A percentile compares a stretch with the other conserved stretches of the same genome.
Conservation (phyloP, 176 grass and related monocot genomes). For the Elaeis guineensis region DNA sequence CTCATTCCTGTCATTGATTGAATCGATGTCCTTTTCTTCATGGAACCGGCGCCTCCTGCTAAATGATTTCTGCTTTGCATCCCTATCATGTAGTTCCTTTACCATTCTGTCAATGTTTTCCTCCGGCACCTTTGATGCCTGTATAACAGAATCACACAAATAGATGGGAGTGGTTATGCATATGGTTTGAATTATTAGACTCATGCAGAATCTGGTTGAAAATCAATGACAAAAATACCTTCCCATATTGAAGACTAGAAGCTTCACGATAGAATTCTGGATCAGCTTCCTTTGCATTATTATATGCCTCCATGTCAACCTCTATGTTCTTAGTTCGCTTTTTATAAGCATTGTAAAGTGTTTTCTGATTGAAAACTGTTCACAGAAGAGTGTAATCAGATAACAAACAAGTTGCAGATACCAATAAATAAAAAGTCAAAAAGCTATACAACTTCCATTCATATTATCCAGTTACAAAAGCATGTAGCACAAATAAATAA, state of each 20-base stretch:
- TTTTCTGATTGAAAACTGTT: slow-evolving; percentile 94
- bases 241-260: slow-evolving; percentile 94
- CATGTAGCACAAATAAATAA: no score
- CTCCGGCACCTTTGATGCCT: slow-evolving; percentile 51
- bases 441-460: no score
- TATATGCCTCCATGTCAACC: slow-evolving; percentile 83
- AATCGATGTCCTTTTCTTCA: slow-evolving; percentile 93
- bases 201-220: not conserved
- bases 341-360: slow-evolving; percentile 85
- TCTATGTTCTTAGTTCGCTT: slow-evolving; percentile 83
- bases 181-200: no score
- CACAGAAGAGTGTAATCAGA: not conserved
- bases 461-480: no score
- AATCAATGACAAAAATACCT: slow-evolving; percentile 18
- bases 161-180: no score
- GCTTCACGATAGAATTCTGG: slow-evolving; percentile 89
- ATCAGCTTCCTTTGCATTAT: slow-evolving; percentile 74
- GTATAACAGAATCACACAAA: not conserved
- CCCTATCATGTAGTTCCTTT: slow-evolving; percentile 61
- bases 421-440: no score
- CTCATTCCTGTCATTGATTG: slow-evolving; percentile 87
- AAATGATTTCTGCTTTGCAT: slow-evolving; percentile 54
- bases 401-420: not conserved
- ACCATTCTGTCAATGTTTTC: slow-evolving; percentile 85
- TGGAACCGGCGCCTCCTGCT: slow-evolving; percentile 93